phyloP scores from a whole-genome alignment of 2,329 filamentous ascomycete genomes.

The Botrytis squamosa region DNA sequence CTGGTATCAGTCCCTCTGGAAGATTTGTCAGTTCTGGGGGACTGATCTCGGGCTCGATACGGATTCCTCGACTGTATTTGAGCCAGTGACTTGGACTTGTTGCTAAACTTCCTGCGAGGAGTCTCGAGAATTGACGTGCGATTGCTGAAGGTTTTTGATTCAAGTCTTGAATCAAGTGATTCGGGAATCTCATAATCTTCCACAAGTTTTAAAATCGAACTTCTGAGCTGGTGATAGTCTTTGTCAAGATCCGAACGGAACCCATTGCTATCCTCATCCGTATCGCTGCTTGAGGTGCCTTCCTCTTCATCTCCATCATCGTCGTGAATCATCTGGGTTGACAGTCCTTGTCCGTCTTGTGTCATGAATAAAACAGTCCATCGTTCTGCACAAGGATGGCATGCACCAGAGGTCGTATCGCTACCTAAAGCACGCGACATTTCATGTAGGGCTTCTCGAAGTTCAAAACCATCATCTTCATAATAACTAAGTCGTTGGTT shows the following conservation, averaged over 20 bases:
- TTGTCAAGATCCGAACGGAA: slow-evolving; percentile 66
- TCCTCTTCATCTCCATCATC: slow-evolving; percentile 68
- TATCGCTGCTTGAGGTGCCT: slow-evolving; percentile 58
- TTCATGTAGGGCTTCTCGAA: slow-evolving; percentile 68
- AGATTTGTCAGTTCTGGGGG: slow-evolving; percentile 23
- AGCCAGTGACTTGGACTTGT: slow-evolving; percentile 49
- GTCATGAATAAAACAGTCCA: slow-evolving; percentile 83
- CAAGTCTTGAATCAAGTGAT: slow-evolving; percentile 57
- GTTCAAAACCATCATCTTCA: slow-evolving; percentile 63
- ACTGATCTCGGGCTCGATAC: slow-evolving; percentile 44
- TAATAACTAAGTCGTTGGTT: slow-evolving; percentile 51
- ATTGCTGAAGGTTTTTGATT: slow-evolving; percentile 67
- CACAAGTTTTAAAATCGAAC: slow-evolving; percentile 76
- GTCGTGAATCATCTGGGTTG: slow-evolving; percentile 70
- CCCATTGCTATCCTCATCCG: slow-evolving; percentile 56
- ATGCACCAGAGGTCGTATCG: slow-evolving; percentile 64
- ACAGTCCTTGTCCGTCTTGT: slow-evolving; percentile 66
- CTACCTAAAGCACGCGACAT: slow-evolving; percentile 65
- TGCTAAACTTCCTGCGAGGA: slow-evolving; percentile 58
- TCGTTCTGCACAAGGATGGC: slow-evolving; percentile 76
- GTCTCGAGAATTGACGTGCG: slow-evolving; percentile 53
- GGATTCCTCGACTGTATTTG: slow-evolving; percentile 59
- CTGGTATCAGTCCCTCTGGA: slow-evolving; percentile 26
- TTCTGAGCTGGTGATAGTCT: slow-evolving; percentile 77
- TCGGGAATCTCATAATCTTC: slow-evolving; percentile 80